Conservation (phyloP, 345 rosid species). For the Ceriops decandra region DNA sequence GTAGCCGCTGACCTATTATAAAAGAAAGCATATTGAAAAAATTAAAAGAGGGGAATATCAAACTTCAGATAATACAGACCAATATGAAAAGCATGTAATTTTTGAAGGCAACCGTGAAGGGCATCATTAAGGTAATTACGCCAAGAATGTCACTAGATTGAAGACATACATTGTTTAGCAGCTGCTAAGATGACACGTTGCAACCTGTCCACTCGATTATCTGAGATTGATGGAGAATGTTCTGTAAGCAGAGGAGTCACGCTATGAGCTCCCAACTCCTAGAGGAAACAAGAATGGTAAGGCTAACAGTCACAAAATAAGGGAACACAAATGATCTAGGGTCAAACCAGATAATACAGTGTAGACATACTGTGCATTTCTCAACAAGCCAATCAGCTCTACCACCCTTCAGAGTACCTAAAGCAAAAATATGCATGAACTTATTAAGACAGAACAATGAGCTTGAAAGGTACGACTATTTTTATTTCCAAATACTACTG, state of each 20-base stretch:
- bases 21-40: slow-evolving; percentile 2
- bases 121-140: background rate
- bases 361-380: slow-evolving; percentile 73
- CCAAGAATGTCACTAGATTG: background rate
- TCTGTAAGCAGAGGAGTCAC: slow-evolving; percentile 81
- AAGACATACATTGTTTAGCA: slow-evolving; percentile 65
- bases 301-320: slow-evolving; percentile 8
- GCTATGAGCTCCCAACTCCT: slow-evolving; percentile 88
- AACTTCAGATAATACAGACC: background rate
- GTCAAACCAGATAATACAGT: background rate
- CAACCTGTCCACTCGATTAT: slow-evolving; percentile 65
- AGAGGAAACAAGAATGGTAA: slow-evolving; percentile 9
- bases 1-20: slow-evolving; percentile 68
- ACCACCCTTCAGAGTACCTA: slow-evolving; percentile 90
- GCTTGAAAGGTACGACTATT: background rate
- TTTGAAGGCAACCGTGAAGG: background rate
- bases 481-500: background rate
- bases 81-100: background rate
- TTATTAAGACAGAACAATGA: background rate
- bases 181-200: slow-evolving; percentile 82
- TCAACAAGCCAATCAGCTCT: slow-evolving; percentile 96
- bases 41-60: background rate
- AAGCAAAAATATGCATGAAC: slow-evolving; percentile 13
- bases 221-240: slow-evolving; percentile 68
- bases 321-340: background rate